These are phyloP conservation scores for Phytophthora meadii DNA, from an alignment of 352 stramenopile species.

Conservation along the genomic window DNA sequence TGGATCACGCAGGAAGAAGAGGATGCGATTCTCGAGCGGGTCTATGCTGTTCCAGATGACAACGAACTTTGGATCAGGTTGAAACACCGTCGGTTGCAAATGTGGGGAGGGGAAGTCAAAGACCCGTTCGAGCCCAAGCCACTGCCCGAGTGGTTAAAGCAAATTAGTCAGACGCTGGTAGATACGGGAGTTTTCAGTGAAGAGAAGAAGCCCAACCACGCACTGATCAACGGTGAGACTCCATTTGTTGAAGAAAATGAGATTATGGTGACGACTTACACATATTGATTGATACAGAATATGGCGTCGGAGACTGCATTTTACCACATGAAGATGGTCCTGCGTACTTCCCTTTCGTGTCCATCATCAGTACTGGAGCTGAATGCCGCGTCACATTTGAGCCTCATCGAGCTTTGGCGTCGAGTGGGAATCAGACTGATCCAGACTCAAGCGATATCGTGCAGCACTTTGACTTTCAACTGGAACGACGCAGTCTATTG, in stretches of 20 bases:
- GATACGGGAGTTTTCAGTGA: conserved; percentile 57
- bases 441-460: background rate
- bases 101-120: conserved; percentile 74
- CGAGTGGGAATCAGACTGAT: background rate
- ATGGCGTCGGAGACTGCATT: conserved; percentile 69
- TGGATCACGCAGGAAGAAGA: conserved; percentile 72
- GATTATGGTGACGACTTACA: background rate
- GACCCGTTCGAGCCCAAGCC: conserved; percentile 47
- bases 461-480: conserved; percentile 46
- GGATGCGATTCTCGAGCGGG: conserved; percentile 55
- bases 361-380: conserved; percentile 70
- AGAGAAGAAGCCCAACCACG: conserved; percentile 64
- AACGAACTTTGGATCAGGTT: conserved; percentile 62
- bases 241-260: background rate
- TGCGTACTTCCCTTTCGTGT: conserved; percentile 71
- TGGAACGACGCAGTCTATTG: conserved; percentile 61
- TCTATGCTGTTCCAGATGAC: conserved; percentile 53
- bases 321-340: conserved; percentile 76
- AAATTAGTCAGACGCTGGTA: conserved; percentile 60
- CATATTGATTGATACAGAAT: conserved; percentile 42
- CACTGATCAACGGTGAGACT: conserved; percentile 71
- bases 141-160: conserved; percentile 60
- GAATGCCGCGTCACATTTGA: conserved; percentile 64
- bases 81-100: conserved; percentile 70
- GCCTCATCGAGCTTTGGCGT: conserved; percentile 50